phyloP scores from a whole-genome alignment of 2,329 filamentous ascomycete species.

The Alternaria infectoria region DNA sequence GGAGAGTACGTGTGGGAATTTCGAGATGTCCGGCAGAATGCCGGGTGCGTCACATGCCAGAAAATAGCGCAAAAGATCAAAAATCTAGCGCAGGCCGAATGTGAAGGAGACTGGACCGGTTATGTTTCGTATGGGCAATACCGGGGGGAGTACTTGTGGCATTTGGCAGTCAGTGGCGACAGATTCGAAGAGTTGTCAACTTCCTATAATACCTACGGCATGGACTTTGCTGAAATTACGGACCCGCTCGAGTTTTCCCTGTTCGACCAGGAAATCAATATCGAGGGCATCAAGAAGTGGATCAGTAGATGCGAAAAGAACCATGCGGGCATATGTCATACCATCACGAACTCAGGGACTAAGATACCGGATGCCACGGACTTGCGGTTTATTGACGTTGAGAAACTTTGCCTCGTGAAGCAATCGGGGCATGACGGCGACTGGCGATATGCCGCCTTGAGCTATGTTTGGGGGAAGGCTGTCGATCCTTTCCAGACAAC shows the following conservation, averaged over 20 bases:
- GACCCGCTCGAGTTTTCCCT: too few species aligned
- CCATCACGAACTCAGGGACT: not conserved
- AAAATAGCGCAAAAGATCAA: fast-evolving
- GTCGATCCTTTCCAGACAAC: not conserved
- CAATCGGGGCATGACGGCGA: not conserved
- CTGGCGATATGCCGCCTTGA: not conserved
- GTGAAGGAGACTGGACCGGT: too few species aligned
- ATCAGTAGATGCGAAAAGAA: not conserved
- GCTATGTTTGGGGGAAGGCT: not conserved
- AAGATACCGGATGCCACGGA: not conserved
- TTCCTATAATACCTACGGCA: too few species aligned
- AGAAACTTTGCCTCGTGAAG: not conserved
- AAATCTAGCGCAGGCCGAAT: fast-evolving
- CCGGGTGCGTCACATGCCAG: not conserved
- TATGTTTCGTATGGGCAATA: too few species aligned
- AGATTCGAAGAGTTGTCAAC: too few species aligned
- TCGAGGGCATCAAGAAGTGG: not conserved
- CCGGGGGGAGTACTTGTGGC: too few species aligned
- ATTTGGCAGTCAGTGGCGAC: too few species aligned
- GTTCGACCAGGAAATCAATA: not conserved
- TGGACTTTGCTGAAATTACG: too few species aligned
- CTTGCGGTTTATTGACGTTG: not conserved
- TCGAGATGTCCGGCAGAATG: not conserved
- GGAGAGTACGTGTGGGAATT: not conserved
- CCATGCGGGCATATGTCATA: not conserved